Evolutionary conservation across 331 rosid genomes (phyloP).

Genomic region (Rosa hybrid): DNA sequence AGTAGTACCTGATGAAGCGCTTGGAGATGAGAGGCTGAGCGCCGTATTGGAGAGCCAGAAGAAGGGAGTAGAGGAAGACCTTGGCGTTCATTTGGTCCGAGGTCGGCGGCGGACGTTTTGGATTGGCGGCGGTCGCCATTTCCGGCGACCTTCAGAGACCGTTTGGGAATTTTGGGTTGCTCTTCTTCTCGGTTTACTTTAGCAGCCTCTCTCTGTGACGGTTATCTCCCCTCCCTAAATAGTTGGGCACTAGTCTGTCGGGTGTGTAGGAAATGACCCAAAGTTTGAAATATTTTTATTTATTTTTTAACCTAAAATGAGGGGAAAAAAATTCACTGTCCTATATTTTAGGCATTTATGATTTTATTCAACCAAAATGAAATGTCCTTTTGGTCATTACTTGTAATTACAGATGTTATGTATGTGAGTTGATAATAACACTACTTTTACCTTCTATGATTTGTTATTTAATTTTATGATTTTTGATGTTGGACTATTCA

Average conservation of each 20-base stretch:
- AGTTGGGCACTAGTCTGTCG: not conserved
- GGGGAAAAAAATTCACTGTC: no score
- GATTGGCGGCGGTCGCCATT: conserved; percentile 49
- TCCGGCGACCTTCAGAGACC: conserved; percentile 14
- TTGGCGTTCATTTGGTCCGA: conserved; percentile 33
- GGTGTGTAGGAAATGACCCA: not conserved
- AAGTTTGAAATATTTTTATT: no score
- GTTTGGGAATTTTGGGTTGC: not conserved
- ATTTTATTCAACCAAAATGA: no score
- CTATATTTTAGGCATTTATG: no score
- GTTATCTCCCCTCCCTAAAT: not conserved
- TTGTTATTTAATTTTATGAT: no score
- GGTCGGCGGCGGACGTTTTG: conserved; percentile 32
- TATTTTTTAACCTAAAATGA: no score
- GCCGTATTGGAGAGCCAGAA: conserved; percentile 88
- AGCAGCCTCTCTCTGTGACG: not conserved
- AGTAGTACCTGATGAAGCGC: conserved; percentile 62
- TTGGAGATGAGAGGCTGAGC: conserved; percentile 95
- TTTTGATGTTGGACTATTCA: no score
- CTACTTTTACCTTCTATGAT: no score
- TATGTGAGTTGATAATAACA: no score
- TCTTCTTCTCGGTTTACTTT: no score
- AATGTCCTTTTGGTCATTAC: no score
- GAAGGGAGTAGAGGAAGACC: conserved; percentile 63
- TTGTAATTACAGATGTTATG: no score